phyloP scores from a whole-genome alignment of 768 basidiomycete genomes.

The Pholiota conissans region DNA sequence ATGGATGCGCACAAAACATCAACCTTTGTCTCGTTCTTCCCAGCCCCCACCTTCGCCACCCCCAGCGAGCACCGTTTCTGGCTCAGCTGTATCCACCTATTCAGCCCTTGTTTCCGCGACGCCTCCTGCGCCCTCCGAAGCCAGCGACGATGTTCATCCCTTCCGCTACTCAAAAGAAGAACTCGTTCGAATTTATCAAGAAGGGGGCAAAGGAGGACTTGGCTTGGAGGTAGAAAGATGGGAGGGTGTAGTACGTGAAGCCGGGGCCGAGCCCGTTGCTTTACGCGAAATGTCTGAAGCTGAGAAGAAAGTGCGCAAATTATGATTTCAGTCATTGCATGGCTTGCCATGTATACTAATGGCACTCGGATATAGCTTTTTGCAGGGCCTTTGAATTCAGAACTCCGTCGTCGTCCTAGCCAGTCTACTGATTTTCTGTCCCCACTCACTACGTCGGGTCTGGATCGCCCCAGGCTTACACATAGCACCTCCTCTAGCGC shows the following conservation, averaged over 20 bases:
- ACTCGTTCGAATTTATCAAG: constrained; percentile 79
- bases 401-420: constrained; percentile 69
- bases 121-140: constrained; percentile 49
- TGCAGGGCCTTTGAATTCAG: constrained; percentile 81
- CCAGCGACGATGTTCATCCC: constrained; percentile 68
- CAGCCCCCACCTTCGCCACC: constrained; percentile 64
- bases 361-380: constrained; percentile 65
- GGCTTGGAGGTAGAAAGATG: constrained; percentile 86
- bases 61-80: constrained; percentile 40
- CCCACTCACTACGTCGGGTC: constrained; percentile 50
- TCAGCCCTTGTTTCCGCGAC: constrained; percentile 67
- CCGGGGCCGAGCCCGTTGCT: constrained; percentile 68
- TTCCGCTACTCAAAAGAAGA: constrained; percentile 88
- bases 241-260: constrained; percentile 85
- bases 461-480: constrained; percentile 59
- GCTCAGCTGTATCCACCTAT: constrained; percentile 62
- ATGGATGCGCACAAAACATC: constrained; percentile 87
- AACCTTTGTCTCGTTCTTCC: constrained; percentile 47
- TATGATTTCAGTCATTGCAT: constrained; percentile 13
- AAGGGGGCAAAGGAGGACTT: constrained; percentile 72
- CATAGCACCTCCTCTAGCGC: constrained; percentile 46
- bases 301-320: constrained; percentile 84
- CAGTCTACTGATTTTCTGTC: constrained; percentile 76
- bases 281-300: constrained; percentile 78
- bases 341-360: constrained; percentile 23